Conservation (phyloP, 2,329 filamentous ascomycete species). For the Penicillium verrucosum region DNA sequence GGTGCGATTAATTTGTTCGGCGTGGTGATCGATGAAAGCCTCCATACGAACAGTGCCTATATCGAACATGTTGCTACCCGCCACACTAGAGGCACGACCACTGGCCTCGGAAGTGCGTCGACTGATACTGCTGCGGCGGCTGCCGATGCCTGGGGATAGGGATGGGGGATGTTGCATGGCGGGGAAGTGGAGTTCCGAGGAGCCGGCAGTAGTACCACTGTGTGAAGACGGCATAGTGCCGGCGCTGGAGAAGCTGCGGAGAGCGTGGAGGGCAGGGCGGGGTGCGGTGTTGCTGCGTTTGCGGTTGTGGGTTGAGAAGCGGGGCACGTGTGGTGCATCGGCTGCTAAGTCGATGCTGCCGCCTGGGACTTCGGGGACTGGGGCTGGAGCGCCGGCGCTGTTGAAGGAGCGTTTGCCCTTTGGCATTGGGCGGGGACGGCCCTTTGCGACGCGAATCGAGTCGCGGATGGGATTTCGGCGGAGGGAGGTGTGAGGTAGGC, state of each 20-base stretch:
- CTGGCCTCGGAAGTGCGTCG: slow-evolving; percentile 53
- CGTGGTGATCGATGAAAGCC: slow-evolving; percentile 71
- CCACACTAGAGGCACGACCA: slow-evolving; percentile 43
- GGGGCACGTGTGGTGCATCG: slow-evolving; percentile 52
- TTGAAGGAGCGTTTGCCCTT: slow-evolving; percentile 42
- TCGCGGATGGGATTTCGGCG: slow-evolving; percentile 69
- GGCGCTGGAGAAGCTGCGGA: slow-evolving; percentile 70
- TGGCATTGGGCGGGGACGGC: slow-evolving; percentile 51
- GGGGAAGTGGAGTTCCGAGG: slow-evolving; percentile 56
- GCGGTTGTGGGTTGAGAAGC: slow-evolving; percentile 63
- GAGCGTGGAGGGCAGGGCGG: slow-evolving; percentile 56
- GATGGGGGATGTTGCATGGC: slow-evolving; percentile 22
- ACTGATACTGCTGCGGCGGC: slow-evolving; percentile 46
- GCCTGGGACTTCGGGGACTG: slow-evolving; percentile 35
- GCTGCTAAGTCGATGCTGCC: slow-evolving; percentile 38
- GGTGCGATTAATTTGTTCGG: slow-evolving; percentile 29
- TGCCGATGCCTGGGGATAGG: slow-evolving; percentile 28
- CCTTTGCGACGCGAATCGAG: slow-evolving; percentile 85
- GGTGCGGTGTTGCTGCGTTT: slow-evolving; percentile 89
- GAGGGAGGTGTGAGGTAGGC: slow-evolving; percentile 48
- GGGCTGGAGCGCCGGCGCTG: slow-evolving; percentile 25
- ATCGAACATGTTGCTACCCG: slow-evolving; percentile 67
- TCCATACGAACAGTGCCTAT: slow-evolving; percentile 95
- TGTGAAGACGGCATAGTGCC: slow-evolving; percentile 40
- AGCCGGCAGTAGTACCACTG: slow-evolving; percentile 57